These are phyloP conservation scores for Fragilaria crotonensis DNA, from an alignment of 108 stramenopile genomes.

Conservation along the genomic window DNA sequence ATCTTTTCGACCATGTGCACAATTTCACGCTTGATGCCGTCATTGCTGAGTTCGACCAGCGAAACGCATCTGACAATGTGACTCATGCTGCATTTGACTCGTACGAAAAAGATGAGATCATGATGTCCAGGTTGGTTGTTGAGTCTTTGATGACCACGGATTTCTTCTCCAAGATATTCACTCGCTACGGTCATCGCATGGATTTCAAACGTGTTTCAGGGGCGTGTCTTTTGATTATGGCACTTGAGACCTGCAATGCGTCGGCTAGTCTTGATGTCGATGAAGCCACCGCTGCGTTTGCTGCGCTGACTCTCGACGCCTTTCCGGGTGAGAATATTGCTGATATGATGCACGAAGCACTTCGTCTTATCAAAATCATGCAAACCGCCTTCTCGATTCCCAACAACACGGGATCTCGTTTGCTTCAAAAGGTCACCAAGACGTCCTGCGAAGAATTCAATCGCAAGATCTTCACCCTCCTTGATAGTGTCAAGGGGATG, in stretches of 20 bases:
- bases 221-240: neutral
- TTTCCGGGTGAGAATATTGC: constrained; percentile 4
- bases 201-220: neutral
- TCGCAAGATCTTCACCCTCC: neutral
- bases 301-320: neutral
- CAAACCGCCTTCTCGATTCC: neutral
- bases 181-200: neutral
- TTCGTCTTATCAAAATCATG: neutral
- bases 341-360: neutral
- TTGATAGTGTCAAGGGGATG: neutral
- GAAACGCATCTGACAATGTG: no score
- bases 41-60: neutral
- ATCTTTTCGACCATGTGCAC: constrained; percentile 1
- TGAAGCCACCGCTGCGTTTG: neutral
- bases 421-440: neutral
- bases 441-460: constrained; percentile 1
- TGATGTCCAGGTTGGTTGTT: no score
- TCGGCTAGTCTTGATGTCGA: neutral
- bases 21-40: neutral
- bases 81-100: neutral
- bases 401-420: neutral
- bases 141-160: neutral
- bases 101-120: neutral
- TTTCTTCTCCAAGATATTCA: neutral
- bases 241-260: neutral